Base-by-base conservation (phyloP, 2,329 filamentous ascomycete species). In the Penicillium sumatraense region DNA sequence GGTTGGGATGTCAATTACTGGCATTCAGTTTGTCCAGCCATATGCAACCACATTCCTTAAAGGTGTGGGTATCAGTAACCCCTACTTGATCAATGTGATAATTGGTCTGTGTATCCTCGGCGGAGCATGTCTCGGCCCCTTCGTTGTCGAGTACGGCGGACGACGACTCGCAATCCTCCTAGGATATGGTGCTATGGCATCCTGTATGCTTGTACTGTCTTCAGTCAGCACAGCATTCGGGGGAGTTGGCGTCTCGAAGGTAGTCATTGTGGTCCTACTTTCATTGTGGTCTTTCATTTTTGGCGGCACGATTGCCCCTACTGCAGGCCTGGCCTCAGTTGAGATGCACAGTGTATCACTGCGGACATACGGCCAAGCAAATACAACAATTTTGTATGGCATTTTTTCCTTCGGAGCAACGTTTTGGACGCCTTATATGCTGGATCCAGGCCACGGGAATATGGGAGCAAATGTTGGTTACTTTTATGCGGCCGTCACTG, bases 391-490 rank as follows among this genome's bases (percentile, higher is more conserved):
- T 9, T 42, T 66, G 16, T 66, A 66, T 35, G 59, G 64, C 13
- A 56, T 66, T 14, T 65, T 66, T 24, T 64, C 56, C 6, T 68
- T 68, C 27, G 61, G 55, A 1, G 59, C 60, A 2, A 59, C 51
- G 1, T 68, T 68, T 42, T 68, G 62, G 59, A 65, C 60, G 1
- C 66, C 66, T 0, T 68, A 68, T 33, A 68, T 67, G 65, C 40
- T 68, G 16, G 59, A 62, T 26, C 40, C 54, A 1, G 40, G 62
- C 14, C 58, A 68, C 47, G 66, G 66, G 3, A 64, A 68, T 35
- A 68, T 68, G 66, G 66, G 67, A 1, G 29, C 65, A 3, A 66
- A 59, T 45, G 68, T 70, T n/a, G 67, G 68, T 2, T 70, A 70
- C 33, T 70, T 69, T 36, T 70, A 69, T 44, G 63, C 62, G 1